Evolutionary conservation across 768 basidiomycete genomes (phyloP).

Genomic region (Termitomyces sp.): DNA sequence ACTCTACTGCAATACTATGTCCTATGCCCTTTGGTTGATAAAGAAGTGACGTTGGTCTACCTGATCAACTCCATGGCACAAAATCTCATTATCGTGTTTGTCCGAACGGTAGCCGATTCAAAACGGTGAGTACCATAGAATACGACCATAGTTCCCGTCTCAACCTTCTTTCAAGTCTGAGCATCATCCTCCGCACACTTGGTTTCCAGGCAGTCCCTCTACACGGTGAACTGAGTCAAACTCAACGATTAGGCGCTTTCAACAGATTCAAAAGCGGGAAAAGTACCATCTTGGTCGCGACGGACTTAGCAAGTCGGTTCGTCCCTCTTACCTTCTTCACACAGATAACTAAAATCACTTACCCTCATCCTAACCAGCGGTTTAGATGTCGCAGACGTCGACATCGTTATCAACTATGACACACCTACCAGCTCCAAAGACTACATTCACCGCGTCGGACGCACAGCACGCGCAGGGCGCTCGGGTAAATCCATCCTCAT

Average conservation of each 20-base stretch:
- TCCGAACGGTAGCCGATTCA: slow-evolving; percentile 88
- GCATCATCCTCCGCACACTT: slow-evolving; percentile 87
- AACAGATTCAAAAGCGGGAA: slow-evolving; percentile 93
- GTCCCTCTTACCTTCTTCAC: not conserved
- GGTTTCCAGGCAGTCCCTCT: slow-evolving; percentile 93
- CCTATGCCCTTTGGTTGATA: slow-evolving; percentile 84
- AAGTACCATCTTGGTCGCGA: slow-evolving; percentile 87
- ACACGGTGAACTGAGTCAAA: slow-evolving; percentile 92
- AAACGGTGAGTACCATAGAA: slow-evolving; percentile 52
- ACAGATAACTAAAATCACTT: not conserved
- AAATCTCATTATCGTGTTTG: slow-evolving; percentile 93
- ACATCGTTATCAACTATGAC: slow-evolving; percentile 95
- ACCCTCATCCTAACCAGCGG: slow-evolving; percentile 49
- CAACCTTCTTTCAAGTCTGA: slow-evolving; percentile 47
- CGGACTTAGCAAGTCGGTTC: slow-evolving; percentile 90
- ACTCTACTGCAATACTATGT: slow-evolving; percentile 94
- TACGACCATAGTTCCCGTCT: not conserved
- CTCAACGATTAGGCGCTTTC: slow-evolving; percentile 85
- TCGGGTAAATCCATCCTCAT: slow-evolving; percentile 93
- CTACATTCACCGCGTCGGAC: slow-evolving; percentile 95
- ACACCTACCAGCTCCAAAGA: slow-evolving; percentile 96
- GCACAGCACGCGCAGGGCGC: slow-evolving; percentile 93
- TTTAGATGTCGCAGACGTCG: slow-evolving; percentile 91
- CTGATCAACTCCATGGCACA: slow-evolving; percentile 83
- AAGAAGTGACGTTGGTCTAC: slow-evolving; percentile 87